These are phyloP conservation scores for Phytophthora sojae DNA, from an alignment of 352 stramenopile genomes.

Conservation along the genomic window DNA sequence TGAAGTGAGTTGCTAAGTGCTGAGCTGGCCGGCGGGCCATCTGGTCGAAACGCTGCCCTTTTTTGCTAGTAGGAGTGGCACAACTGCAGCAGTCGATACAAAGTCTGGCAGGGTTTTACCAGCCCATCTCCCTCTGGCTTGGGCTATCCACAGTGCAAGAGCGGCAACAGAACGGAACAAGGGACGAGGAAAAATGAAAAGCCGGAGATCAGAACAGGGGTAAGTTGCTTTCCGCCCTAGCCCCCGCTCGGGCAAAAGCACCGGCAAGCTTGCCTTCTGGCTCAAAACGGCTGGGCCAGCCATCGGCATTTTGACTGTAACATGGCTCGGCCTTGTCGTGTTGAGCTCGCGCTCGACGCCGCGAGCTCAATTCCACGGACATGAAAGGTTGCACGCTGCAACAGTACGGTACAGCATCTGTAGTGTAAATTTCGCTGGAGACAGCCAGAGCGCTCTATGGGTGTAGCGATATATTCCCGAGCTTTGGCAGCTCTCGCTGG, in stretches of 20 bases:
- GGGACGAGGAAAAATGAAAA: conserved; percentile 21
- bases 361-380: neutral
- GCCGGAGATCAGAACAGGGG: conserved; percentile 21
- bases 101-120: conserved; percentile 26
- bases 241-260: neutral
- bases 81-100: conserved; percentile 20
- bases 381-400: too few relatives aligned
- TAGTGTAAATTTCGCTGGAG: neutral
- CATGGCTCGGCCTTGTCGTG: neutral
- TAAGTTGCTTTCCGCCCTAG: conserved; percentile 20
- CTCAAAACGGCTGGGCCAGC: neutral
- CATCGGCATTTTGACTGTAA: neutral
- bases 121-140: conserved; percentile 36
- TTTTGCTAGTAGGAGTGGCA: conserved; percentile 37
- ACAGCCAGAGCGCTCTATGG: neutral
- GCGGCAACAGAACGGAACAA: conserved; percentile 14
- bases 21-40: neutral
- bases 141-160: conserved; percentile 28
- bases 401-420: too few relatives aligned
- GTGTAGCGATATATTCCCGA: neutral
- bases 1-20: conserved; percentile 38
- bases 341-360: neutral
- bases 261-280: neutral
- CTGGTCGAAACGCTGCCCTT: conserved; percentile 9
- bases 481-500: conserved; percentile 12